Evolutionary conservation across 306 rosid species (phyloP).

Genomic region (Trichosanthes cucumerina): DNA sequence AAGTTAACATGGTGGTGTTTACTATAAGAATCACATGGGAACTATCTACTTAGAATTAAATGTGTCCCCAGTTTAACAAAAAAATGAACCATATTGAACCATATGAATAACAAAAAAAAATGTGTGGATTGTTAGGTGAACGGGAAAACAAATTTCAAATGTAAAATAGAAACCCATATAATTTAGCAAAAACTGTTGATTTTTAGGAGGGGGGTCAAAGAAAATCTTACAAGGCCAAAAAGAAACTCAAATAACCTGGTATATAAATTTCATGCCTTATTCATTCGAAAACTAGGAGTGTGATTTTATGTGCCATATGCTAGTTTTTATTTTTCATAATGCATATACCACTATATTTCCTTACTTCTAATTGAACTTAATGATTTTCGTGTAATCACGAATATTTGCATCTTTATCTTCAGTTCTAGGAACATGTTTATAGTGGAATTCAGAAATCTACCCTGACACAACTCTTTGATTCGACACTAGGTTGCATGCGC

Average conservation of each 20-base stretch:
- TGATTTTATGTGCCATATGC: background rate
- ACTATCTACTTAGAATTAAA: background rate
- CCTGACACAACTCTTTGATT: background rate
- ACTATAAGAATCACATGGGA: background rate
- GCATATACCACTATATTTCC: background rate
- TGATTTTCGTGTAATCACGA: background rate
- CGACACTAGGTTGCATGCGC: constrained; percentile 39
- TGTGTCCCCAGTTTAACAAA: background rate
- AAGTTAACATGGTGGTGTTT: background rate
- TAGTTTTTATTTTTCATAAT: background rate
- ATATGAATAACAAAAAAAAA: background rate
- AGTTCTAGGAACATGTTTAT: background rate
- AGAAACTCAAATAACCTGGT: background rate
- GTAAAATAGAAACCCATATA: no score
- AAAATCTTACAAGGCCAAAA: background rate
- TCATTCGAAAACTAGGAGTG: background rate
- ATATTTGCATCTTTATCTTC: background rate
- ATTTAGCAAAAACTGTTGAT: no score
- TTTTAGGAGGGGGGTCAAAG: background rate
- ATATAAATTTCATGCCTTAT: background rate
- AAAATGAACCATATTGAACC: no score
- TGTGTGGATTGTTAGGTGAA: background rate
- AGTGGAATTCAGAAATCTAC: background rate
- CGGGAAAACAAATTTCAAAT: no score
- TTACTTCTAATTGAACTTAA: background rate